Percentiles rank a stretch among this genome's conserved stretches.
phyloP scores from a whole-genome alignment of 768 basidiomycete species.

The Tylopilus cervinicoccineus region DNA sequence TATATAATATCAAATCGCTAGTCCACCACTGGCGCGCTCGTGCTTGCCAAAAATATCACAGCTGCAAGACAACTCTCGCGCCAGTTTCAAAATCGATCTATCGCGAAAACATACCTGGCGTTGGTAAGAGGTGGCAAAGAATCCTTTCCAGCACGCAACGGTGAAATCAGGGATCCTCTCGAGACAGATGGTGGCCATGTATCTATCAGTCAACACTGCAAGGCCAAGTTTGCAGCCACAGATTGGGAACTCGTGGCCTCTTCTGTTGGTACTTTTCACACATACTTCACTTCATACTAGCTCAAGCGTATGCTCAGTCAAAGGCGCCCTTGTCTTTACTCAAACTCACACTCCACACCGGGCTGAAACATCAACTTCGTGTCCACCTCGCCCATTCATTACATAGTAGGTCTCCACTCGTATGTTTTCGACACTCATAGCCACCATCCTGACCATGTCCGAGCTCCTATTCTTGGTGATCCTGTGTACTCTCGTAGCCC shows the following conservation, averaged over 20 bases:
- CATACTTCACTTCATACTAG: conserved; percentile 15
- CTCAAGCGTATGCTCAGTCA: conserved; percentile 31
- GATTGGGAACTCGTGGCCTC: conserved; percentile 58
- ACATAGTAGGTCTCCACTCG: conserved; percentile 34
- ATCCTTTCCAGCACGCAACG: conserved; percentile 37
- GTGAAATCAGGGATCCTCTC: conserved; percentile 44
- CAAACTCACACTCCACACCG: conserved; percentile 53
- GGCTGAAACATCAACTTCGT: conserved; percentile 69
- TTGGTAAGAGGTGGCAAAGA: conserved; percentile 51
- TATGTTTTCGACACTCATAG: neutral
- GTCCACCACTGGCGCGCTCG: conserved; percentile 60
- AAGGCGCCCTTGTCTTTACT: conserved; percentile 53
- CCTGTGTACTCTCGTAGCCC: conserved; percentile 41
- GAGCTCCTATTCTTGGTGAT: conserved; percentile 70
- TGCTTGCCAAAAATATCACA: conserved; percentile 46
- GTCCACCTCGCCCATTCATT: conserved; percentile 54
- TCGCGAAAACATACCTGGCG: conserved; percentile 62
- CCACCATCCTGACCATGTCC: conserved; percentile 10
- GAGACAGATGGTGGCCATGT: conserved; percentile 43
- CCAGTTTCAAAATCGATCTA: conserved; percentile 47
- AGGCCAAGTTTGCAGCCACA: conserved; percentile 32
- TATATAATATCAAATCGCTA: conserved; percentile 21
- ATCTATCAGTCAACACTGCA: conserved; percentile 27
- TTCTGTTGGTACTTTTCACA: conserved; percentile 42
- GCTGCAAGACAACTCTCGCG: conserved; percentile 46